Evolutionary conservation across 805 yeast genomes (phyloP), one percentile per base, ranked within the genome.

Genomic region (Saccharomycopsis sp.): DNA sequence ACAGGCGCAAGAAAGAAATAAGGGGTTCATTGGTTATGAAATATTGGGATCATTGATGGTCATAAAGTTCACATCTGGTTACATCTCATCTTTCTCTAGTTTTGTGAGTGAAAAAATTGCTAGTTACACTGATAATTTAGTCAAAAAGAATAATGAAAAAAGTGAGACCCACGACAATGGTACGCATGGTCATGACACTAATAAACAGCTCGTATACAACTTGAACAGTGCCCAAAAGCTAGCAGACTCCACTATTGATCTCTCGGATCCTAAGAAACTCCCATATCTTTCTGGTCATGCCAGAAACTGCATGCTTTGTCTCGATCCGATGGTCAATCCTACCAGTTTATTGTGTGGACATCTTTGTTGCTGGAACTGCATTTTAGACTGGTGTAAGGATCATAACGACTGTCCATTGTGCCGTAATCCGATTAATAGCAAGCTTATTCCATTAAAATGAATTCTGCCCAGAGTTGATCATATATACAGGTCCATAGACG

Each of bases 301-400:
- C 0, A 77, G 97, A 56, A 77, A 79, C 49, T 93, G 99, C 68
- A 86, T 91, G 79, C 76, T 94, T 20, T 93, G 99, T 69, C 76
- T 93, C 23, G 84, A 87, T 7, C 76, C 79, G 15, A 88, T 93
- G 94, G 76, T 73, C 1, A 82, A 88, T 62, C 98, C 99, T 2
- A 76, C 96, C 0, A 82, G 89, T 61, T 90, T 96, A 0, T 81
- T 85, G 2, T 93, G 99, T 72, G 99, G 98, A 0, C 99, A 93
- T 69, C 59, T 89, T 15, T 93, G 89, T 70, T 93, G 99, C 72
- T 93, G 98, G 97, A 77, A 75, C 3, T 93, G 98, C 69, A 83
- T 91, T 2, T 77, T 84, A 3, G 96, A 88, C 65, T 93, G 98
- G 98, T 82, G 91, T 59, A 77, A 89, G 62, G 97, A 91, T 64